A percentile compares a stretch with the other conserved stretches of the same genome.
Conservation (phyloP, 306 rosid species). For the Ceratonia siliqua region DNA sequence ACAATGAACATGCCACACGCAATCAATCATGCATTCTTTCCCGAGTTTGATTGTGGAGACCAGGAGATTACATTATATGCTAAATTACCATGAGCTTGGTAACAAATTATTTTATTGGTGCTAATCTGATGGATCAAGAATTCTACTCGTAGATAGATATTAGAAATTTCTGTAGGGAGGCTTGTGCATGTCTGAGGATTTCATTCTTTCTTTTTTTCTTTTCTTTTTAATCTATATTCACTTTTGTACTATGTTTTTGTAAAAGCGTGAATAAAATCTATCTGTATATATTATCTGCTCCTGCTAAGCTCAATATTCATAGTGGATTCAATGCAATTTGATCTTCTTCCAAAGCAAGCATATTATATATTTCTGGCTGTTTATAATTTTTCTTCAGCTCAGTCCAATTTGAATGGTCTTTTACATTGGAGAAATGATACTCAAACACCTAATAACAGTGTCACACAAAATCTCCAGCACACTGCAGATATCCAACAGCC, state of each 20-base stretch:
- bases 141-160: conserved; percentile 48
- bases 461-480: too few species aligned
- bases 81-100: conserved; percentile 28
- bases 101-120: conserved; percentile 14
- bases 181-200: conserved; percentile 48
- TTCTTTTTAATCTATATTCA: conserved; percentile 30
- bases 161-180: conserved; percentile 43
- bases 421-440: too few species aligned
- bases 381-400: neutral
- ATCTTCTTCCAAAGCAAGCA: neutral
- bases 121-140: conserved; percentile 35
- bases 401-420: too few species aligned
- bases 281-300: conserved; percentile 39
- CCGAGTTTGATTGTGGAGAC: conserved; percentile 30
- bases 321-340: conserved; percentile 35
- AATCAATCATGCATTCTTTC: conserved; percentile 29
- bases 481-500: too few species aligned
- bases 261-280: conserved; percentile 30
- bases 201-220: conserved; percentile 33
- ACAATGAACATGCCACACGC: conserved; percentile 15
- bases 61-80: conserved; percentile 14
- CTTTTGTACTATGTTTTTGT: conserved; percentile 31
- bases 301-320: conserved; percentile 33
- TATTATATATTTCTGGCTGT: neutral
- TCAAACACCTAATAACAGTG: too few species aligned